These are phyloP conservation scores for Rhodotorula sp. DNA, from an alignment of 1,284 basidiomycete species.

Conservation along the genomic window DNA sequence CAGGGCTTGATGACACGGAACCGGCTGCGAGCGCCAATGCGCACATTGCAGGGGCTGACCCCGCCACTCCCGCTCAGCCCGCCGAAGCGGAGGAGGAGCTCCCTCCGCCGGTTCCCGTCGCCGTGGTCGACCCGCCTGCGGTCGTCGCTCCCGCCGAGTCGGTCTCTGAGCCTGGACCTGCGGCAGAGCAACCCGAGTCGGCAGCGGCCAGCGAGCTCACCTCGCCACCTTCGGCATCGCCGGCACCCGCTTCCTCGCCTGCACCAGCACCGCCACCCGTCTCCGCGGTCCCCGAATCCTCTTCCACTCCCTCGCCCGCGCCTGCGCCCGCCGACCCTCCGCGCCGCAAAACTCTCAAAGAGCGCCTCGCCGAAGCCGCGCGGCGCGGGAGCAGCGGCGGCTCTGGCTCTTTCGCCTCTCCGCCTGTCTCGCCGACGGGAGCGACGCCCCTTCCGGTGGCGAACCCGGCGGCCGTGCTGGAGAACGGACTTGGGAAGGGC, in stretches of 20 bases:
- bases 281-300: not conserved
- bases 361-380: conserved; percentile 39
- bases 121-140: not conserved
- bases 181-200: not conserved
- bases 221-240: not conserved
- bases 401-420: too few relatives aligned
- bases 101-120: not conserved
- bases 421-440: not conserved
- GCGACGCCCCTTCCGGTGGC: not conserved
- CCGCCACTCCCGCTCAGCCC: not conserved
- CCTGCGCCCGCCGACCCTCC: not conserved
- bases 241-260: not conserved
- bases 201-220: too few relatives aligned
- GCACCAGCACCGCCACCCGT: not conserved
- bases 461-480: not conserved
- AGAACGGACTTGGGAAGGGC: too few relatives aligned
- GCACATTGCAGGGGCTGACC: not conserved
- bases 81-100: not conserved
- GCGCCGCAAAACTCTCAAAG: conserved; percentile 36
- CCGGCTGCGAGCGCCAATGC: too few relatives aligned
- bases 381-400: conserved; percentile 2
- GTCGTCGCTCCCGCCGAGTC: not conserved
- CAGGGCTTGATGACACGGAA: too few relatives aligned
- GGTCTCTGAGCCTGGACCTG: not conserved
- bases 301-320: not conserved